Base-by-base conservation (phyloP, 1,284 basidiomycete genomes). In the Trametes pubescens region DNA sequence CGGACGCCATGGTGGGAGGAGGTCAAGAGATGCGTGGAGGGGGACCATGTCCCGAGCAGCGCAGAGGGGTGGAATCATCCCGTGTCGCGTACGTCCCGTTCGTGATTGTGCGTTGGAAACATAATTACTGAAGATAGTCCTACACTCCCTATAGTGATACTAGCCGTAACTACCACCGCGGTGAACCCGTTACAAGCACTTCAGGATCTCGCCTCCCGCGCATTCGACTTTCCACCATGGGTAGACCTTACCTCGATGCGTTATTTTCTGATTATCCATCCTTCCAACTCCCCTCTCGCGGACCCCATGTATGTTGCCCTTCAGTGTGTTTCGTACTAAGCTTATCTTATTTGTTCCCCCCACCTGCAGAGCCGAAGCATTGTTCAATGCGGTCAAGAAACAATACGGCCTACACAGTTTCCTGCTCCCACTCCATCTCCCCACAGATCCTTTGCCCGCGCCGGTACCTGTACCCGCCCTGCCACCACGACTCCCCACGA, bases 1-100 rank as follows among this genome's bases (percentile, higher is more conserved):
- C 80, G 83, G 59, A 87, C 89, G 13, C 92, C 91, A 2, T 94
- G 92, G 92, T 94, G 92, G 92, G 89, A 92, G 67, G 92, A 94
- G 74, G 80, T 94, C 37, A 82, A 83, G 71, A 81, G 86, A 21
- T 94, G 92, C 75, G 81, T 84, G 5, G 89, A 94, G 73, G 91
- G 90, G 3, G 91, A 94, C 71, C 81, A 86, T 75, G 79, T 88
- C 26, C 92, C 92, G 14, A 85, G 83, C 54, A 87, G 82, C 72
- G 74, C 78, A 1, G 92, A 94, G 73, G 88, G 86, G 48, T 94
- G 92, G 92, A 94, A 93, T 73, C 92, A 94, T 77, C 92, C 92
- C 51, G 84, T 87, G 59, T 86, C 92, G 43, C 79, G 92, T 93
- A 72, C 67, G 90, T 82, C 18, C 57, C 51, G 34, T 29, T 63